Evolutionary conservation across 2,329 filamentous ascomycete genomes (phyloP), one percentile per base, ranked within the genome.

Genomic region (Metarhizium anisopliae): DNA sequence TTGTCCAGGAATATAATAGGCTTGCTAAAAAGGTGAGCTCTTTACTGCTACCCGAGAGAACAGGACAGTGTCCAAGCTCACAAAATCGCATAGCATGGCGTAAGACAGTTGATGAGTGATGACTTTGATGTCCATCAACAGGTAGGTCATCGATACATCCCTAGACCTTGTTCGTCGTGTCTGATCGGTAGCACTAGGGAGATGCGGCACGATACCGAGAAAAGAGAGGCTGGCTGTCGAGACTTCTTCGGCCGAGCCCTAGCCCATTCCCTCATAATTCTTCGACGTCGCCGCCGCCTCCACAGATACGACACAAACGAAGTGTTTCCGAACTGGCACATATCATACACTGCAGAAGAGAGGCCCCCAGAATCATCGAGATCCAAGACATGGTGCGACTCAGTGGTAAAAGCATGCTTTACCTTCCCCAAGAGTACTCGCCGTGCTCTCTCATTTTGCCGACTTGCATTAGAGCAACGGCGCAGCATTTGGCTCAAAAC

Each of bases 401-500:
- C 35, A 84, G 82, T 60, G 84, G 85, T 42, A 82, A 81, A 64
- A 85, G 82, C 64, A 69, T 80, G 35, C 69, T 88, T 51, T 81
- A 83, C 61, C 70, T 88, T 8, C 83, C 84, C 1, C 60, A 72
- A 3, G 82, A 84, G 54, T 81, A 85, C 61, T 73, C 82, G 3
- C 77, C 82, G 1, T 74, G 77, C 18, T 77, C 78, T 29, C 68
- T 88, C 30, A 70, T 80, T 18, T 69, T 88, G 35, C 85, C 85
- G 8, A 86, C 84, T 4, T 86, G 84, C 60, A 75, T 88, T 51
- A 81, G 84, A 49, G 84, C 85, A 10, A 83, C 81, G 8, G 83
- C 80, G n/a, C 81, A 86, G 59, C 78, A 83, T 64, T 74, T 88
- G 10, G 74, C 83, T 3, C 80, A 85, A 51, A 70, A 86, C 59